Evolutionary conservation across 225 moss, liverwort and hornwort species (phyloP).

Genomic region (Ulota crispa): DNA sequence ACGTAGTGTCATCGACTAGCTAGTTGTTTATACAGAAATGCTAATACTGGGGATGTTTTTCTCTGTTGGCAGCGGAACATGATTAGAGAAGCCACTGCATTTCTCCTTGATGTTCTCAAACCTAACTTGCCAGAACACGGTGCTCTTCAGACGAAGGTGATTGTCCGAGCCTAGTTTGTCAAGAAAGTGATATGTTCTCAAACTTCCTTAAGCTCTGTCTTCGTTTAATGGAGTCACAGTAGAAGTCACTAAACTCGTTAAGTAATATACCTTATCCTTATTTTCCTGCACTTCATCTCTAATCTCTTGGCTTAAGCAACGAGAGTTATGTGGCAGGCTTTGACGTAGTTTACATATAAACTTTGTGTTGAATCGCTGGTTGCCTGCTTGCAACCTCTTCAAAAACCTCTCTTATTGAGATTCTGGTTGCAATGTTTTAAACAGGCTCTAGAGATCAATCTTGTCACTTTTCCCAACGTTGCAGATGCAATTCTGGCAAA

Average conservation of each 20-base stretch:
- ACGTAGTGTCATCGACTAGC: background rate
- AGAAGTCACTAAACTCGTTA: background rate
- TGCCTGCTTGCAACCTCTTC: background rate
- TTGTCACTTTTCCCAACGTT: conserved; percentile 92
- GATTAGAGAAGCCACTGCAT: conserved; percentile 93
- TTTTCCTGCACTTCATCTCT: background rate
- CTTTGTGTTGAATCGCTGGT: background rate
- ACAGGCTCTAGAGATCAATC: conserved; percentile 93
- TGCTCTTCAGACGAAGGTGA: conserved; percentile 90
- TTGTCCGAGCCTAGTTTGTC: background rate
- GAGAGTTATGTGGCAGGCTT: too few relatives aligned
- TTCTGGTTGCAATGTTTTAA: background rate
- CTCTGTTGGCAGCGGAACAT: conserved; percentile 76
- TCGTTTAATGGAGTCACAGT: background rate
- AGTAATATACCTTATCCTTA: background rate
- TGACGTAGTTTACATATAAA: too few relatives aligned
- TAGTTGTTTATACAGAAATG: conserved; percentile 1
- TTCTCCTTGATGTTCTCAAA: conserved; percentile 86
- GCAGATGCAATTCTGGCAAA: conserved; percentile 95
- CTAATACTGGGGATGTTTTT: background rate
- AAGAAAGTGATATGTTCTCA: conserved; percentile 2
- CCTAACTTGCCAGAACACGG: conserved; percentile 89
- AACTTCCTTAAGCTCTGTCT: conserved; percentile 1
- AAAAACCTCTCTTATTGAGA: background rate
- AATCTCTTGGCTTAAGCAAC: too few relatives aligned